Base-by-base conservation (phyloP, 176 grass and related monocot genomes). In the Canna indica region DNA sequence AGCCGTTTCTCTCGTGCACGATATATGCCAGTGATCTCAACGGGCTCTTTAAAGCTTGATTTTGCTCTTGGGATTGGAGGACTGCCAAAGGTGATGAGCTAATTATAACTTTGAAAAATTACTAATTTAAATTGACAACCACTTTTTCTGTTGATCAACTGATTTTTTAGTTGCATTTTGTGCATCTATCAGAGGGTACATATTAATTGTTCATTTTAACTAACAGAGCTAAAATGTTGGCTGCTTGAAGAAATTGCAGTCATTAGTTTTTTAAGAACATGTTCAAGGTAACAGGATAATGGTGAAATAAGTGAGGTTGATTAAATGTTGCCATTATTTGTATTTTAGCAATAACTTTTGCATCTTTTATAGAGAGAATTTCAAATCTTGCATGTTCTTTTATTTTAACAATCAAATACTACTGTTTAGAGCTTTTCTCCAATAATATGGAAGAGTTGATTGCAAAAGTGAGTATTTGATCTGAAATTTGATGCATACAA, bases 41-140 rank as follows among this genome's bases (percentile, higher is more conserved):
- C 88, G 26, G 93, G 93, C 52, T 91, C 93, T 80, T 71, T 96
- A 42, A 96, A 96, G 78, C 88, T 91, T 71, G 93, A 96, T 75
- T 70, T 87, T 17, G 81, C 93, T 75, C 88, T 96, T n/a, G 79
- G 93, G 5, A 81, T 91, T 81, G 88, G 88, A 76, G 93, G 88
- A 53, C 71, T 96, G 70, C 93, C 93, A 44, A 96, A 91, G 93
- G 93, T 96, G n/a, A n/a, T n/a, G n/a, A n/a, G n/a, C n/a, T n/a
- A 68, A 57, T 32, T 41, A 27, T 69, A 28, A 68, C n/a, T 36
- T 31, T 68, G 73, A 36, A 22, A 68, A 44, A 72, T 47, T 36
- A 39, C 80, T 50, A 78, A 75, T 67, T 36, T 2, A 59, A 68
- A 25, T 75, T 59, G 57, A 27, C 74, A 25, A 75, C 53, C 39